Base-by-base conservation (phyloP, 2,329 filamentous ascomycete genomes). In the Nakataea oryzae region DNA sequence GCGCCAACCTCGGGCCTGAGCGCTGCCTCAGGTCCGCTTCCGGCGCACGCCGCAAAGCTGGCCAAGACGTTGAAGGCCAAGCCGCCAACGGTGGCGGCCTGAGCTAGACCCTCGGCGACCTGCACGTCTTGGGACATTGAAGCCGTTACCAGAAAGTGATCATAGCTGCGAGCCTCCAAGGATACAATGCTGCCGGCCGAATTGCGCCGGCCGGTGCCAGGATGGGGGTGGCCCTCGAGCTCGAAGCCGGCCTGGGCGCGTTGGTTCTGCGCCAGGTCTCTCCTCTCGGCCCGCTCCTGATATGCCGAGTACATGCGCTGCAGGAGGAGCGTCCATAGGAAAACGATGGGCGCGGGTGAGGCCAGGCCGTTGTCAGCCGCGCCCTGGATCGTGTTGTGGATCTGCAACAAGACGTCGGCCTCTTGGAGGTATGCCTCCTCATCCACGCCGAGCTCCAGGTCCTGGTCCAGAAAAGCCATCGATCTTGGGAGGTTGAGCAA, bases 321-420 rank as follows among this genome's bases (percentile, higher is more conserved):
- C 12, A 93, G 78, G 29, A 96, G 83, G 58, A 93, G 78, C 4
- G 87, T 86, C 93, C 93, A 97, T 3, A 89, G 85, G 66, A 96
- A 89, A 26, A 91, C 82, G 24, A 90, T 85, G 1, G 91, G 90
- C 62, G 84, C 86, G 26, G 89, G 89, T 47, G 84, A 84, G 50
- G 79, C 77, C n/a, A 84, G 78, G 21, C 81, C 81, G 26, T 75
- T 70, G 30, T 79, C 79, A 14, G 85, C 81, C 9, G 86, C 84
- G 62, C 79, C 77, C 28, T 87, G 74, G 41, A 96, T 79, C n/a
- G 88, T 82, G 61, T 83, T 82, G 67, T 93, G 91, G 17, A 96
- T 82, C 61, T 86, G 82, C 59, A 84, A 81, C n/a, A 96, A 79
- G 26, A 89, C 84, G 8, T 85, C 81, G 3, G 86, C 82, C 59